Evolutionary conservation across 345 rosid species (phyloP).

Genomic region (Firmiana major): DNA sequence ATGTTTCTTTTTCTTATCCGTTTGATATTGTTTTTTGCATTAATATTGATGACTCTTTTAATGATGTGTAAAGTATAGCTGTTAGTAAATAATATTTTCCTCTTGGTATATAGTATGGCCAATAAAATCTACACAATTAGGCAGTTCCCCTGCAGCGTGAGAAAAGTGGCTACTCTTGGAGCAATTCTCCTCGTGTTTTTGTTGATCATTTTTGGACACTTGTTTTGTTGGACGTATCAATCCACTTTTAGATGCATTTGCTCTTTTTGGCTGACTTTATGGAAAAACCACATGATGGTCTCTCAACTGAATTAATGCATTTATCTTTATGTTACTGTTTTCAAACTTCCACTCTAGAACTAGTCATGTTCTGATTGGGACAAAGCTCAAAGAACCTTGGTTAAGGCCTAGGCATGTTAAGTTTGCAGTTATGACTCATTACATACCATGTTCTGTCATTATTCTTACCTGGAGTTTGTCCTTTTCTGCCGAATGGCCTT

Average conservation of each 20-base stretch:
- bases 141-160: background rate
- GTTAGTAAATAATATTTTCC: background rate
- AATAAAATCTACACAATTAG: background rate
- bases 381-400: background rate
- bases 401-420: background rate
- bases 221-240: background rate
- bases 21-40: too few relatives aligned
- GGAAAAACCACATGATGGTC: background rate
- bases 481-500: background rate
- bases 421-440: background rate
- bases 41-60: background rate
- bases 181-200: background rate
- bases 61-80: background rate
- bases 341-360: background rate
- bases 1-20: too few relatives aligned
- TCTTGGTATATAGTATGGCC: background rate
- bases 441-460: background rate
- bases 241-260: background rate
- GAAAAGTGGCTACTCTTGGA: background rate
- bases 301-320: background rate
- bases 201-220: background rate
- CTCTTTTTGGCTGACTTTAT: background rate
- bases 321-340: background rate
- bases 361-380: background rate
- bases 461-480: background rate